phyloP scores from a whole-genome alignment of 352 stramenopile species.

The Globisporangium polare region DNA sequence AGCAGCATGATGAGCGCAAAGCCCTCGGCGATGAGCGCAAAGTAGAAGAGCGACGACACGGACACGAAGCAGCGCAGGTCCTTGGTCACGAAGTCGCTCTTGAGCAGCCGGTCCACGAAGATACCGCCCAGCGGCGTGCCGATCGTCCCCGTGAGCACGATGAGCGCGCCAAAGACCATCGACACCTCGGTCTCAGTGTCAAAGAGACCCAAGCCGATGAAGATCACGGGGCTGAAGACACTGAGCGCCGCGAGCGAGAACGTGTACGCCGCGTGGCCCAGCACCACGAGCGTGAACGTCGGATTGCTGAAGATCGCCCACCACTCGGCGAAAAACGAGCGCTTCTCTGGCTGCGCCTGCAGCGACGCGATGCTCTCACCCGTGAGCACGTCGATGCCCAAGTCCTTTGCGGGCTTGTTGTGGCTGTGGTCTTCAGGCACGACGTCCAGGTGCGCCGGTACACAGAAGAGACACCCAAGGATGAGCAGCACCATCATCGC shows the following conservation, averaged over 20 bases:
- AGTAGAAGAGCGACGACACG: conserved; percentile 60
- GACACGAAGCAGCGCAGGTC: conserved; percentile 47
- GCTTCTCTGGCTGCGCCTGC: conserved; percentile 20
- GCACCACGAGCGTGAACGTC: conserved; percentile 74
- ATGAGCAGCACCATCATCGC: conserved; percentile 78
- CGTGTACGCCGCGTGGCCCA: conserved; percentile 86
- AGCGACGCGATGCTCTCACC: conserved; percentile 28
- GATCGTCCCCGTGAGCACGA: conserved; percentile 81
- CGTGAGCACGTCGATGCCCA: conserved; percentile 16
- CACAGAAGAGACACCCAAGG: conserved; percentile 63
- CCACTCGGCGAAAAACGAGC: conserved; percentile 59
- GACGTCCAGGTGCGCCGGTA: conserved; percentile 56
- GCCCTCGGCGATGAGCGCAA: conserved; percentile 49
- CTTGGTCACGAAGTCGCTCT: conserved; percentile 26
- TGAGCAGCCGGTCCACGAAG: conserved; percentile 55
- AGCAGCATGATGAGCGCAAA: conserved; percentile 65
- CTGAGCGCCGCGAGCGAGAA: conserved; percentile 85
- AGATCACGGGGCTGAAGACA: conserved; percentile 85
- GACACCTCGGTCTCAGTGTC: conserved; percentile 77
- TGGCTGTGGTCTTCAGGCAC: conserved; percentile 29
- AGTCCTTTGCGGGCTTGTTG: conserved; percentile 14
- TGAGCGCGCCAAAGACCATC: conserved; percentile 82
- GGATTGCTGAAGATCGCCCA: conserved; percentile 62
- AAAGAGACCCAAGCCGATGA: conserved; percentile 90
- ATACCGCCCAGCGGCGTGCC: conserved; percentile 86